These are phyloP conservation scores for Helenozyma rhizophorensis DNA, from an alignment of 805 yeast species.

Conservation along the genomic window DNA sequence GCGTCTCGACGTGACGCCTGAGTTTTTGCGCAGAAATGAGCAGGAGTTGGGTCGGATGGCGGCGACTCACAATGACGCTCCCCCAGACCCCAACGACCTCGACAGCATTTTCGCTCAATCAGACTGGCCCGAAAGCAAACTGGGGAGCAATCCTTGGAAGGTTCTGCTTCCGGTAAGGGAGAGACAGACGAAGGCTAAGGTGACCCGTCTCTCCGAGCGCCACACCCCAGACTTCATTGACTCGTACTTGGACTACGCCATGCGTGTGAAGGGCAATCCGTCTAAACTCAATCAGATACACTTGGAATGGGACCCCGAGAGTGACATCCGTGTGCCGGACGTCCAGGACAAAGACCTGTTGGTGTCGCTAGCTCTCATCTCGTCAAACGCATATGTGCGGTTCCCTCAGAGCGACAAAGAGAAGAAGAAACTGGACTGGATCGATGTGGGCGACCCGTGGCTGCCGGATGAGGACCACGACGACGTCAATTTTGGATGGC, in stretches of 20 bases:
- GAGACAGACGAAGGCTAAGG: conserved; percentile 15
- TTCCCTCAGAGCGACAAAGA: conserved; percentile 54
- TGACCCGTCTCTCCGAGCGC: conserved; percentile 29
- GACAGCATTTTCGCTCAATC: conserved; percentile 9
- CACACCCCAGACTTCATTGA: conserved; percentile 60
- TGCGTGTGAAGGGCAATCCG: conserved; percentile 37
- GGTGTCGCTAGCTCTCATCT: conserved; percentile 72
- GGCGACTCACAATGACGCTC: neutral
- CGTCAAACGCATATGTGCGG: conserved; percentile 86
- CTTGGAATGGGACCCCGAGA: conserved; percentile 62
- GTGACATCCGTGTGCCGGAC: conserved; percentile 60
- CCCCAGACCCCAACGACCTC: conserved; percentile 1
- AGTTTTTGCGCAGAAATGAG: neutral
- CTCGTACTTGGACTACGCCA: conserved; percentile 57
- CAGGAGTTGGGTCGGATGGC: no score
- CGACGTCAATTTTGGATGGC: conserved; percentile 82
- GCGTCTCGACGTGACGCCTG: conserved; percentile 47
- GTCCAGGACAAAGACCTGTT: conserved; percentile 70
- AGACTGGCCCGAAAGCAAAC: conserved; percentile 35
- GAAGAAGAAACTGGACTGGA: conserved; percentile 70
- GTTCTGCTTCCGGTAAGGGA: conserved; percentile 27
- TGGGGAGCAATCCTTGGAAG: conserved; percentile 37
- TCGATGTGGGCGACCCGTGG: conserved; percentile 56
- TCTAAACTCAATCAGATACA: conserved; percentile 31
- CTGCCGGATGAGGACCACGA: conserved; percentile 51